Base-by-base conservation (phyloP, 257 asterid genomes). In the Lantana camara region DNA sequence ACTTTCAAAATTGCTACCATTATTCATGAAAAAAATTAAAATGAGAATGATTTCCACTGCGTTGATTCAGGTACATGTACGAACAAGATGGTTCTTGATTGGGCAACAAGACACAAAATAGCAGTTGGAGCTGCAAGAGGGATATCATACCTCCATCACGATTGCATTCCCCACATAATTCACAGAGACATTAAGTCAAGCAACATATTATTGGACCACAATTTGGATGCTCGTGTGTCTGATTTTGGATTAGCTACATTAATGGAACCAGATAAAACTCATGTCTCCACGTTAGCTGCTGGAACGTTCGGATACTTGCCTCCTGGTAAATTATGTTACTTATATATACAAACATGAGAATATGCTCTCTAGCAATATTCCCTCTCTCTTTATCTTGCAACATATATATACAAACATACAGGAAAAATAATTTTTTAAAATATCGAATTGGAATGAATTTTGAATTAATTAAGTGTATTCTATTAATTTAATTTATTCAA, bases 61-160 rank as follows among this genome's bases (percentile, higher is more conserved):
- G 17, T 12, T 66, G 22, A 19, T 73, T 73, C 84, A 91, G 98
- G 95, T 65, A 89, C 70, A 57, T 83, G 72, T 4, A 61, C 21
- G 48, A 72, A 85, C 79, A 84, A 76, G 83, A 57, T 35, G 80
- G 53, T 69, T 64, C 82, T 92, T 50, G 88, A 85, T 56, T 92
- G 98, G 98, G 73, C 78, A 38, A 66, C 88, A 48, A 82, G 96
- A 72, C 85, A 84, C 73, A 85, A 74, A 74, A 85, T 92, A 63
- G 97, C 91, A 29, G 73, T 89, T 60, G 97, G 97, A 52, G 86
- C 97, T 23, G 98, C 98, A 48, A 83, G 96, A 73, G 98, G 97
- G 57, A 58, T 92, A 67, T 75, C 95, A 12, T 92, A 89, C 80
- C 93, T 92, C 46, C 98, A 92, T 49, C 96, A 92, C 12, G 96